Evolutionary conservation across 2,329 filamentous ascomycete species (phyloP).

Genomic region (Cladophialophora yegresii): DNA sequence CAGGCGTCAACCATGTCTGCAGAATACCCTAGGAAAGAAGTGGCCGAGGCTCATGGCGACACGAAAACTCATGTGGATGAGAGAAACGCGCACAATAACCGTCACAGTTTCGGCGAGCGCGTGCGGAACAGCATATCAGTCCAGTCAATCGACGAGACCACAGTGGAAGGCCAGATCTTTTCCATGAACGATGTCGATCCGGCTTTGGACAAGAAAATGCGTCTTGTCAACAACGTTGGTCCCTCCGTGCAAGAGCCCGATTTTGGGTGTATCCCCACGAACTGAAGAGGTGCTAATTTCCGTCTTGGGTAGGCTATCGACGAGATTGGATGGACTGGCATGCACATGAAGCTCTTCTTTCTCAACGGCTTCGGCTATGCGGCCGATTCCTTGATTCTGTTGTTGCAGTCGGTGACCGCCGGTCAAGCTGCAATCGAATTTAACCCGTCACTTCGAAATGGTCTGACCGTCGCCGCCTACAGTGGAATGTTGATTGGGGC

Average conservation of each 20-base stretch:
- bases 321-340: conserved; percentile 62
- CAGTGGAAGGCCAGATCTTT: conserved; percentile 34
- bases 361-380: conserved; percentile 62
- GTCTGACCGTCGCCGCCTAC: conserved; percentile 46
- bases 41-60: conserved; percentile 8
- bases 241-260: background rate
- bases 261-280: background rate
- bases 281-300: background rate
- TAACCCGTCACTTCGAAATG: conserved; percentile 29
- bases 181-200: conserved; percentile 41
- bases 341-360: conserved; percentile 62
- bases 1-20: conserved; percentile 13
- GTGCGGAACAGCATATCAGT: conserved; percentile 30
- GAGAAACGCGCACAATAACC: conserved; percentile 17
- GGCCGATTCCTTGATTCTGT: conserved; percentile 43
- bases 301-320: conserved; percentile 45
- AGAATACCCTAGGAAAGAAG: conserved; percentile 16
- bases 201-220: conserved; percentile 47
- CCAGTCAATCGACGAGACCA: conserved; percentile 17
- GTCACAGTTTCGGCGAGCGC: conserved; percentile 15
- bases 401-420: conserved; percentile 33
- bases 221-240: conserved; percentile 41
- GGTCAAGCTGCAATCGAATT: conserved; percentile 34
- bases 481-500: conserved; percentile 49
- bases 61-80: background rate